phyloP scores from a whole-genome alignment of 2,329 filamentous ascomycete species.

The Biscogniauxia marginata region DNA sequence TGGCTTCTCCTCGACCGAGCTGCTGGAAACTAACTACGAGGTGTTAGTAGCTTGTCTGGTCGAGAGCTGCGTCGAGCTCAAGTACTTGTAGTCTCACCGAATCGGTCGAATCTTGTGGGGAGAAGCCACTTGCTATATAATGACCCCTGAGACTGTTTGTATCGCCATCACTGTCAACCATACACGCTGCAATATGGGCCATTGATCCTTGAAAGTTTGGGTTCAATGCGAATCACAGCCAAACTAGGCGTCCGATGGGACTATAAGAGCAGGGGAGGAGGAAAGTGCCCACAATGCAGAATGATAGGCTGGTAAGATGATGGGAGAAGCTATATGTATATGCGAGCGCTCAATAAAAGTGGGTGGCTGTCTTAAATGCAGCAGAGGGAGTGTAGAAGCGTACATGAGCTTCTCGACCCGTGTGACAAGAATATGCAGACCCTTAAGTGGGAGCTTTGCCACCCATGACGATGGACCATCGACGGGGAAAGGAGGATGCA shows the following conservation, averaged over 20 bases:
- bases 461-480: background rate
- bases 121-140: slow-evolving; percentile 53
- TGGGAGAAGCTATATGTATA: slow-evolving; percentile 33
- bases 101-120: slow-evolving; percentile 45
- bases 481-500: slow-evolving; percentile 18
- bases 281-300: slow-evolving; percentile 27
- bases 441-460: background rate
- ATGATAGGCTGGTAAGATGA: slow-evolving; percentile 28
- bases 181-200: slow-evolving; percentile 62
- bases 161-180: slow-evolving; percentile 48
- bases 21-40: slow-evolving; percentile 29
- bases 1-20: slow-evolving; percentile 44
- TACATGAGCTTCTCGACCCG: background rate
- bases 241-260: slow-evolving; percentile 23
- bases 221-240: slow-evolving; percentile 28
- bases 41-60: slow-evolving; percentile 27
- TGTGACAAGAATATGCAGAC: slow-evolving; percentile 1
- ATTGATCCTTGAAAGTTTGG: slow-evolving; percentile 41
- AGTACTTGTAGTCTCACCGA: slow-evolving; percentile 38
- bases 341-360: slow-evolving; percentile 17
- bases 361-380: slow-evolving; percentile 20
- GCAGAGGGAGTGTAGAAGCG: slow-evolving; percentile 13
- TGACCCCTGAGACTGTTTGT: slow-evolving; percentile 40
- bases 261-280: slow-evolving; percentile 31
- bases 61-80: slow-evolving; percentile 17